Evolutionary conservation across 78 protist genomes (phyloP), one percentile per base, ranked within the genome.

Genomic region (Trichosphaerium sp.): DNA sequence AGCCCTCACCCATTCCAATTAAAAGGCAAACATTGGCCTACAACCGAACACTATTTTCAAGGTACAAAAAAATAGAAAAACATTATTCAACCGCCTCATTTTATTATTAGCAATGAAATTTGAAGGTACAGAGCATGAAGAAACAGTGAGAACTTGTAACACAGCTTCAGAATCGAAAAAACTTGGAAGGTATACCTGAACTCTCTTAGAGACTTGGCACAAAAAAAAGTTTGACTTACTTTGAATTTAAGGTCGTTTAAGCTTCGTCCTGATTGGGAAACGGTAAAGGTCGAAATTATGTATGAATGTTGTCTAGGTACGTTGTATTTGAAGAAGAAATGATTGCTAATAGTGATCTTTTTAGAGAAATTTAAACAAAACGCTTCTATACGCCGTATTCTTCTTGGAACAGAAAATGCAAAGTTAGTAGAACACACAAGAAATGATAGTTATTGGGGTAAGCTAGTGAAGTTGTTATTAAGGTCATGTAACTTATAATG

Each of bases 371-470:
- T 69, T 21, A 35, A 31, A 34, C 75, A 69, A 55, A 15, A 69
- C 35, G 26, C 35, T n/a, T 59, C 60, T 26, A 29, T 77, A 21
- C 15, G 10, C 18, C 43, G 8, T 29, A 7, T 71, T 25, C 34
- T 78, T 23, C 69, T 78, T 0, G 64, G 55, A 12, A 78, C 83
- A 31, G 84, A 43, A 2, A 57, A 74, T 34, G 48, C 58, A 25
- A 49, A 23, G 39, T 6, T 78, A 11, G 72, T 78, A 0, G 83
- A 78, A 29, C 74, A 65, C 26, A 75, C 83, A 11, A 61, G 23
- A n/a, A 42, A 48, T 41, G 83, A 78, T 37, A 39, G 32, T 21
- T 77, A 77, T 38, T 78, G 83, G 83, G 83, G 70, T 8, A n/a
- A n/a, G n/a, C n/a, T n/a, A n/a, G n/a, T n/a, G n/a, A n/a, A n/a